Conservation (phyloP, 164 flowering plant genomes). For the Dillenia turbinata region DNA sequence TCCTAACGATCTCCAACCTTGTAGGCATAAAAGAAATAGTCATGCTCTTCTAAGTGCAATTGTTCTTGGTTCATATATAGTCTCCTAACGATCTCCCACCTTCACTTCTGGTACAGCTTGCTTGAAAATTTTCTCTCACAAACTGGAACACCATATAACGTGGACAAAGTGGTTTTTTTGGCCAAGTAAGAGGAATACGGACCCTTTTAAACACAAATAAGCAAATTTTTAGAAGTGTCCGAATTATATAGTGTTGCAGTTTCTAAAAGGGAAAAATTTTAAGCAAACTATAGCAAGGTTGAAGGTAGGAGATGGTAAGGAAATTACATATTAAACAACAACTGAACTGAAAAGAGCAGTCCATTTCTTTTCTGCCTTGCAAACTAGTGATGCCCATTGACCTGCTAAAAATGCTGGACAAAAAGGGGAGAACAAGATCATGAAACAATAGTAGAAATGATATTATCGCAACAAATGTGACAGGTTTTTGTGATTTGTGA, state of each 20-base stretch:
- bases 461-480: too few species aligned
- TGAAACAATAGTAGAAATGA: too few species aligned
- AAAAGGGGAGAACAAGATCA: too few species aligned
- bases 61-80: slow-evolving; percentile 35
- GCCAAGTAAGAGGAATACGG: too few species aligned
- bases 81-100: slow-evolving; percentile 41
- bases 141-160: slow-evolving; percentile 23
- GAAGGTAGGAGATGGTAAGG: slow-evolving; percentile 15
- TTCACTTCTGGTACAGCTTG: slow-evolving; percentile 42
- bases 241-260: neutral
- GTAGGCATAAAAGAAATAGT: slow-evolving; percentile 35
- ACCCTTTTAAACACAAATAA: too few species aligned
- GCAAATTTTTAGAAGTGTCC: too few species aligned
- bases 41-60: slow-evolving; percentile 38
- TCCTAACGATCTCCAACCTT: slow-evolving; percentile 45
- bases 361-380: slow-evolving; percentile 18
- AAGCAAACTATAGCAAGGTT: slow-evolving; percentile 9
- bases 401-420: slow-evolving; percentile 17
- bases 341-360: slow-evolving; percentile 13
- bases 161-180: too few species aligned
- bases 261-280: slow-evolving; percentile 17
- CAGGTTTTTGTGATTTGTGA: too few species aligned
- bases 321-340: slow-evolving; percentile 11
- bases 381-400: slow-evolving; percentile 25
- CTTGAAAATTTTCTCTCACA: slow-evolving; percentile 45